Conservation (phyloP, 192 early-diverging fungal species). For the Lobosporangium transversale region DNA sequence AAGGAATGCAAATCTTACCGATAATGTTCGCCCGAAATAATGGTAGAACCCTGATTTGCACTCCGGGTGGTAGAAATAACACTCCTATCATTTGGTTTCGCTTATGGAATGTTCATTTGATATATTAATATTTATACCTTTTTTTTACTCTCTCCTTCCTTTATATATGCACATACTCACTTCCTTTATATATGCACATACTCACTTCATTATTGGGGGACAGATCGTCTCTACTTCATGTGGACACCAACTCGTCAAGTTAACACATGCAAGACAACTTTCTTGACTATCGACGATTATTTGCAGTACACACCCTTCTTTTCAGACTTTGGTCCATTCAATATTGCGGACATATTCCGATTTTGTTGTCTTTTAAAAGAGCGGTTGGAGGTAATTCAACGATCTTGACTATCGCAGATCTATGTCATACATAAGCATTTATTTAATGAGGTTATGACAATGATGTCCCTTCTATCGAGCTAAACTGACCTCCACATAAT, state of each 20-base stretch:
- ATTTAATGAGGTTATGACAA: neutral
- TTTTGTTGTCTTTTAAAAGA: conserved; percentile 70
- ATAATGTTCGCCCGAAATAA: neutral
- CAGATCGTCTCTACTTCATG: conserved; percentile 73
- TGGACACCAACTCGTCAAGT: conserved; percentile 54
- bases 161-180: neutral
- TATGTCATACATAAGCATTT: too few relatives aligned
- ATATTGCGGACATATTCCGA: conserved; percentile 69
- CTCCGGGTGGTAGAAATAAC: neutral
- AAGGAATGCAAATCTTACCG: neutral
- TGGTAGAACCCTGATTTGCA: too few relatives aligned
- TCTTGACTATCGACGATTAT: conserved; percentile 68
- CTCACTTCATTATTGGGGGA: neutral
- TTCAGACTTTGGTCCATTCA: conserved; percentile 74
- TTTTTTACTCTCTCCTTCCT: neutral
- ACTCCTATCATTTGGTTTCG: neutral
- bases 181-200: too few relatives aligned
- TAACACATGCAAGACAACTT: conserved; percentile 43
- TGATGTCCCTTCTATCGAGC: neutral
- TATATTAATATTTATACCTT: neutral
- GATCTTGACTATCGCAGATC: neutral
- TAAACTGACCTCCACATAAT: conserved; percentile 3
- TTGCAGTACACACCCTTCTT: conserved; percentile 73
- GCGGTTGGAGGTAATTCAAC: conserved; percentile 63
- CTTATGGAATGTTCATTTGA: neutral